Conservation (phyloP, 306 rosid genomes). For the Prunus mira region DNA sequence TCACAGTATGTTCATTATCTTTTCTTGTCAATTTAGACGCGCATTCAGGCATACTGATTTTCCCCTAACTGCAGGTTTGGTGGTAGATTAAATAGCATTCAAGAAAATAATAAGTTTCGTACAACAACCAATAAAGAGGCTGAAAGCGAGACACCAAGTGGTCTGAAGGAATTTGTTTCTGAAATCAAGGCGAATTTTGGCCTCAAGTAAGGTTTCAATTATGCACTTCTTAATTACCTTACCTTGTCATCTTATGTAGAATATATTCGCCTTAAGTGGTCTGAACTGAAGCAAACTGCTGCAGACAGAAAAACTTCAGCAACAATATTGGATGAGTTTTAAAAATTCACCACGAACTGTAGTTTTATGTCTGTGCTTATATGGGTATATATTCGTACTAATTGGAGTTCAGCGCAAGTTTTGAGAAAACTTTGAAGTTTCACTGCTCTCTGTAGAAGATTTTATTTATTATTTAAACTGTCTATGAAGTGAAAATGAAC, state of each 20-base stretch:
- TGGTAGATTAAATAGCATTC: slow-evolving; percentile 37
- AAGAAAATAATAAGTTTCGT: slow-evolving; percentile 34
- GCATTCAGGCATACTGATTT: slow-evolving; percentile 1
- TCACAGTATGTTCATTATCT: slow-evolving; percentile 32
- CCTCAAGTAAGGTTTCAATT: slow-evolving; percentile 29
- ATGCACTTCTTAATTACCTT: not conserved
- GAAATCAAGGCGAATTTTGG: slow-evolving; percentile 34
- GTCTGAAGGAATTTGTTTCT: slow-evolving; percentile 38
- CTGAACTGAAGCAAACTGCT: not conserved
- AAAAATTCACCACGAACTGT: not conserved
- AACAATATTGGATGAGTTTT: not conserved
- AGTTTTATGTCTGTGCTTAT: too few species aligned
- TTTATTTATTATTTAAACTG: not conserved
- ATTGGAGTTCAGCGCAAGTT: not conserved
- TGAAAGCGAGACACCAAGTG: slow-evolving; percentile 24
- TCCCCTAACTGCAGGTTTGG: slow-evolving; percentile 32
- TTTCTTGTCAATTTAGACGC: not conserved
- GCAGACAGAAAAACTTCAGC: not conserved
- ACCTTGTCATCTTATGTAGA: not conserved
- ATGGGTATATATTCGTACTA: not conserved
- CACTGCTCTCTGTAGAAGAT: not conserved
- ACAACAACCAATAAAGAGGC: slow-evolving; percentile 7
- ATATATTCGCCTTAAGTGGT: not conserved
- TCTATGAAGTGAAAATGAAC: not conserved
- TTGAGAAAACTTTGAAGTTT: not conserved